A percentile compares a stretch with the other conserved stretches of the same genome.
These are phyloP conservation scores for Blumeria graminis DNA, from an alignment of 2,329 filamentous ascomycete genomes.

Conservation along the genomic window DNA sequence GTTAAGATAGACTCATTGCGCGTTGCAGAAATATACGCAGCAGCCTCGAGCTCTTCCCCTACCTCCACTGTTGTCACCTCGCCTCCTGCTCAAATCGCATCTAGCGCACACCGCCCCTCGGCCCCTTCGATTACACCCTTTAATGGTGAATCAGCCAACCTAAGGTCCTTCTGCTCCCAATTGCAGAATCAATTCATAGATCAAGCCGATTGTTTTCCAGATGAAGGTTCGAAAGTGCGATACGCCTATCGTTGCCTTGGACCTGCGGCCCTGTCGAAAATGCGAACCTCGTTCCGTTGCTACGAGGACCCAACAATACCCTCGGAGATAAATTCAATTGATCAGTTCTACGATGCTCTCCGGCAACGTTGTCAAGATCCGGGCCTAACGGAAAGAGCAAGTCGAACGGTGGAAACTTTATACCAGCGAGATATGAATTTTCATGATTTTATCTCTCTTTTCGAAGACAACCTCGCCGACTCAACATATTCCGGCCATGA, in stretches of 20 bases:
- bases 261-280: neutral
- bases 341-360: neutral
- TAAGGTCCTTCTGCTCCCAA: neutral
- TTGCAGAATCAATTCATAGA: neutral
- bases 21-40: neutral
- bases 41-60: neutral
- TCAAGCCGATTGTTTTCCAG: neutral
- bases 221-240: neutral
- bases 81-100: neutral
- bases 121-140: neutral
- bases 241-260: neutral
- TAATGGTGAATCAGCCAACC: neutral
- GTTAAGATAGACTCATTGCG: neutral
- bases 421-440: neutral
- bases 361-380: conserved; percentile 1
- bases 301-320: neutral
- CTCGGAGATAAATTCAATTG: neutral
- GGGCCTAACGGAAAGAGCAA: neutral
- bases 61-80: neutral
- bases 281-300: neutral
- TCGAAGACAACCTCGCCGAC: neutral
- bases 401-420: neutral
- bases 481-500: neutral
- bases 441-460: neutral
- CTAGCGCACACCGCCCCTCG: neutral